Percentiles rank a stretch among this genome's conserved stretches.
phyloP scores from a whole-genome alignment of 2,329 filamentous ascomycete species.

The Thelonectria rubi region DNA sequence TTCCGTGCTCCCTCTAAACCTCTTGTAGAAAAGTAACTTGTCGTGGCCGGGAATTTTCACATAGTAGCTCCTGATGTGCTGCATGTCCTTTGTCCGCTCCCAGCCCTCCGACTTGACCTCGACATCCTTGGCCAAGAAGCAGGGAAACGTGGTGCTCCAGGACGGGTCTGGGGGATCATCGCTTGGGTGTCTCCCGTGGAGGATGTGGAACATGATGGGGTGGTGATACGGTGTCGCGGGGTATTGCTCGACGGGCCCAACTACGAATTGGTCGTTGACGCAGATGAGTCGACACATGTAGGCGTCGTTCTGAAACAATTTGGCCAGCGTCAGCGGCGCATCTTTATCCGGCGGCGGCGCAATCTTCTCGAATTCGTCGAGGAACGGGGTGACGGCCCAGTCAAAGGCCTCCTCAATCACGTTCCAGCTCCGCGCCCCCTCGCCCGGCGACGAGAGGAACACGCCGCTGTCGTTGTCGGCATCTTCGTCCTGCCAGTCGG shows the following conservation, averaged over 20 bases:
- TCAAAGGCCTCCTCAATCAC: neutral
- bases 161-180: neutral
- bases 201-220: neutral
- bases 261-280: constrained; percentile 6
- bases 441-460: neutral
- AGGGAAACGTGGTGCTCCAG: neutral
- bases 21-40: neutral
- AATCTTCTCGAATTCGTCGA: neutral
- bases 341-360: neutral
- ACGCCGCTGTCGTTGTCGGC: neutral
- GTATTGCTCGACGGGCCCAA: neutral
- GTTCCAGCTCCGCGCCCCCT: neutral
- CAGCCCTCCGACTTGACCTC: neutral
- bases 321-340: constrained; percentile 4
- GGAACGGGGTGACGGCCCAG: neutral
- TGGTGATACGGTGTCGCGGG: neutral
- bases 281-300: constrained; percentile 1
- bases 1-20: neutral
- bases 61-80: neutral
- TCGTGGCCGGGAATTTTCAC: neutral
- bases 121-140: neutral
- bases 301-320: constrained; percentile 1
- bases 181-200: neutral
- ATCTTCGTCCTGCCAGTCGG: neutral
- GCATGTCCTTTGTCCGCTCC: neutral